Conservation (phyloP, 1,284 basidiomycete genomes). For the Boletus smithii region DNA sequence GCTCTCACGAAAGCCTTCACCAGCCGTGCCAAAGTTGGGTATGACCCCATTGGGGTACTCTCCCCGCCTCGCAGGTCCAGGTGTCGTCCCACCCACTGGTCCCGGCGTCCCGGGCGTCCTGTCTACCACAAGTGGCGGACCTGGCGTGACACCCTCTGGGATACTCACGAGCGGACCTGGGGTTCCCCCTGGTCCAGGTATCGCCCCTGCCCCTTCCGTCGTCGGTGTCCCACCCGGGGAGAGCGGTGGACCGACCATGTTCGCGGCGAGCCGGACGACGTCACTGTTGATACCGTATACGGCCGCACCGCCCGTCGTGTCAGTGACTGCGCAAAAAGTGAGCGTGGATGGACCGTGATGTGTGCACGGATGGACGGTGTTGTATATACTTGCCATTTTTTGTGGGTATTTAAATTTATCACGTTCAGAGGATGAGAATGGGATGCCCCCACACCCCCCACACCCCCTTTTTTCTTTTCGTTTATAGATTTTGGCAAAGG, state of each 20-base stretch:
- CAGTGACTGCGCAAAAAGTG: slow-evolving; percentile 20
- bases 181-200: slow-evolving; percentile 30
- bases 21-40: slow-evolving; percentile 28
- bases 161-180: slow-evolving; percentile 32
- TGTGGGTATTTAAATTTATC: neutral
- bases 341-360: slow-evolving; percentile 20
- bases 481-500: slow-evolving; percentile 10
- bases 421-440: neutral
- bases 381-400: slow-evolving; percentile 13
- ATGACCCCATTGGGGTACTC: slow-evolving; percentile 29
- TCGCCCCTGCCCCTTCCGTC: slow-evolving; percentile 22
- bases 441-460: neutral
- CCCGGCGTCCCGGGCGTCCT: slow-evolving; percentile 26
- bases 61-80: slow-evolving; percentile 30
- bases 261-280: slow-evolving; percentile 17
- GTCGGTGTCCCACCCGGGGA: slow-evolving; percentile 15
- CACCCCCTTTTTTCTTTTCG: neutral
- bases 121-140: slow-evolving; percentile 16
- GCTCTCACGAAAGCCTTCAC: slow-evolving; percentile 26
- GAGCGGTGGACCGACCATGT: slow-evolving; percentile 13
- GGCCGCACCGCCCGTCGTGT: slow-evolving; percentile 4
- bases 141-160: slow-evolving; percentile 23
- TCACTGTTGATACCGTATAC: slow-evolving; percentile 29
- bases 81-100: slow-evolving; percentile 29
- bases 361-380: neutral